phyloP scores from a whole-genome alignment of 2,329 filamentous ascomycete genomes.

The Aspergillus pseudotamarii region DNA sequence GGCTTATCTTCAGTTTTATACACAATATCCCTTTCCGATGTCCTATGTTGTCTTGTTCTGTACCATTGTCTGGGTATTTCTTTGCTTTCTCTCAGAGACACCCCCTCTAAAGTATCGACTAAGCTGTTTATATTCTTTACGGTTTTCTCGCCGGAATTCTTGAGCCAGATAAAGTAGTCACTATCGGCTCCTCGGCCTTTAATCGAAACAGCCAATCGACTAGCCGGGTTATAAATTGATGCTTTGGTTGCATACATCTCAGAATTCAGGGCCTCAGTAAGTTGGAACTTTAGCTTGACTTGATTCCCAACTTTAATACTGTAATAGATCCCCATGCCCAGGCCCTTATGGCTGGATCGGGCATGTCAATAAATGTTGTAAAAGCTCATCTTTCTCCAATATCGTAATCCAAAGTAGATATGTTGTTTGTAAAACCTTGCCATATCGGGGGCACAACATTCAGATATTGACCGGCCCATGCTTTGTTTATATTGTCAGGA shows the following conservation, averaged over 20 bases:
- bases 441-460: slow-evolving; percentile 18
- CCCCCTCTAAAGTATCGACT: no score
- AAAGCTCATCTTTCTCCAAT: background rate
- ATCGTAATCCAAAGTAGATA: background rate
- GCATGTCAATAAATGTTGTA: background rate
- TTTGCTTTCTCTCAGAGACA: no score
- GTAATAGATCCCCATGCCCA: slow-evolving; percentile 1
- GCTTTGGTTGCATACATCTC: slow-evolving; percentile 1
- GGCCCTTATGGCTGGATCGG: background rate
- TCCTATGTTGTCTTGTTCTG: no score
- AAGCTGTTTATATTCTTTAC: no score
- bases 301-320: no score
- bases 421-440: slow-evolving; percentile 8
- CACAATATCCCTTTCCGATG: no score
- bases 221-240: slow-evolving; percentile 1
- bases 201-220: slow-evolving; percentile 2
- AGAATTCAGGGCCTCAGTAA: background rate
- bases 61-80: no score
- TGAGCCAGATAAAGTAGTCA: background rate
- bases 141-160: no score
- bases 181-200: background rate
- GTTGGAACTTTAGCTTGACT: no score
- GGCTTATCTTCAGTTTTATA: no score
- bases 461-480: slow-evolving; percentile 15
- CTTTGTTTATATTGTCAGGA: background rate